A percentile compares a stretch with the other conserved stretches of the same genome.
phyloP scores from a whole-genome alignment of 768 basidiomycete genomes.

The Symmetrospora coprosmae region DNA sequence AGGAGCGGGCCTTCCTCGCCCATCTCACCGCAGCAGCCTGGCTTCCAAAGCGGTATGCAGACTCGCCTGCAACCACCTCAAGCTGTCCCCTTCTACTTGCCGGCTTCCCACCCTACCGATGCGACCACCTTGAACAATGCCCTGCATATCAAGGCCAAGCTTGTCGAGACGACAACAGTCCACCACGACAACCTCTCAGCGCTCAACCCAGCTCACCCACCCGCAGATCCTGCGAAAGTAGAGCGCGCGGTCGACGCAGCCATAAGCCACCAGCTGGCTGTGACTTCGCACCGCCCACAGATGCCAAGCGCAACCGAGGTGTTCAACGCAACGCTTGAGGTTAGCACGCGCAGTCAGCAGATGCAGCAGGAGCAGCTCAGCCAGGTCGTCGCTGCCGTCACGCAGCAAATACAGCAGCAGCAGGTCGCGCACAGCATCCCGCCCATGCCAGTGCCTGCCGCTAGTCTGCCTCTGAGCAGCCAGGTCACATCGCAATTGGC shows the following conservation, averaged over 20 bases:
- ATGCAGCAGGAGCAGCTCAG: slow-evolving; percentile 15
- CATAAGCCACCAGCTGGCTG: slow-evolving; percentile 4
- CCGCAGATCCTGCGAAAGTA: background rate
- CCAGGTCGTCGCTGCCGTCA: slow-evolving; percentile 9
- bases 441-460: background rate
- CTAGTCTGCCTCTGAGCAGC: background rate
- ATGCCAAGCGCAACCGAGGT: slow-evolving; percentile 15
- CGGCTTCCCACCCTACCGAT: slow-evolving; percentile 11
- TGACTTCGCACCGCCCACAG: background rate
- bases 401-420: background rate
- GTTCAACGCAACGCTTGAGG: slow-evolving; percentile 17
- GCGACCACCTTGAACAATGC: slow-evolving; percentile 7
- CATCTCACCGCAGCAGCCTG: background rate
- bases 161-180: slow-evolving; percentile 11
- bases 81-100: slow-evolving; percentile 7
- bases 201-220: slow-evolving; percentile 12
- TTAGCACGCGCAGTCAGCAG: slow-evolving; percentile 11
- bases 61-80: background rate
- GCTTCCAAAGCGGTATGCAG: background rate
- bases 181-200: slow-evolving; percentile 19
- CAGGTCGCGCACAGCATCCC: background rate
- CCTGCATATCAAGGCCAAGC: slow-evolving; percentile 10
- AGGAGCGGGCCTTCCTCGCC: background rate
- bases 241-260: slow-evolving; percentile 3
- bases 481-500: slow-evolving; percentile 8